Percentiles rank a stretch among this genome's conserved stretches.
phyloP scores from a whole-genome alignment of 371 early-diverging fungal species.

The Mucor saturninus region DNA sequence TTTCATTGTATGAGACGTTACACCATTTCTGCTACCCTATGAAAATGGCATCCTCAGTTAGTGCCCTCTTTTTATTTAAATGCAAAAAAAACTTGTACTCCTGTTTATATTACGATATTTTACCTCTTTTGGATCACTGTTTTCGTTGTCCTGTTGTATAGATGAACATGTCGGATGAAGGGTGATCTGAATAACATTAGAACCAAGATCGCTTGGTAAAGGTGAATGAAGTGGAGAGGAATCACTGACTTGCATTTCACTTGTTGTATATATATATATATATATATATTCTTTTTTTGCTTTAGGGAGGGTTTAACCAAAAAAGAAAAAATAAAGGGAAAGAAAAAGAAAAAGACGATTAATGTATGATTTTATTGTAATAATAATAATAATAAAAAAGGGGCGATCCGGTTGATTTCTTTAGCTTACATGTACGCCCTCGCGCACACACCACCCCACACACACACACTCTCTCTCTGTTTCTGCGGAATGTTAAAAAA shows the following conservation, averaged over 20 bases:
- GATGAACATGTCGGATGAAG: slow-evolving; percentile 5
- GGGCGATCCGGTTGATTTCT: background rate
- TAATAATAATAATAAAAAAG: background rate
- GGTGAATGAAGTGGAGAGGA: slow-evolving; percentile 12
- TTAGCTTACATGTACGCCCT: background rate
- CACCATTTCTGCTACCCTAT: background rate
- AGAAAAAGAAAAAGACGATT: background rate
- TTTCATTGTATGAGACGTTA: background rate
- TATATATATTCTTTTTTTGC: no score
- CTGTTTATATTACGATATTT: background rate
- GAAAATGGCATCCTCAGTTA: background rate
- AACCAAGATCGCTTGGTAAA: background rate
- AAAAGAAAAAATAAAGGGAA: background rate
- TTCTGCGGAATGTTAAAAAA: no score
- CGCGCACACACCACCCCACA: no score
- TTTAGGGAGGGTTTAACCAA: background rate
- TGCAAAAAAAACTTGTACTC: background rate
- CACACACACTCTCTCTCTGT: no score
- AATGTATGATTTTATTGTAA: background rate
- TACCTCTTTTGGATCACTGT: slow-evolving; percentile 1
- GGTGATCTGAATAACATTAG: slow-evolving; percentile 15
- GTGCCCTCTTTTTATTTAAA: background rate
- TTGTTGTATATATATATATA: slow-evolving; percentile 4
- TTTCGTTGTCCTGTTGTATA: background rate
- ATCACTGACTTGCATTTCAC: background rate